A percentile compares a stretch with the other conserved stretches of the same genome.
Conservation (phyloP, 1,284 basidiomycete genomes). For the Trametes polyzona region DNA sequence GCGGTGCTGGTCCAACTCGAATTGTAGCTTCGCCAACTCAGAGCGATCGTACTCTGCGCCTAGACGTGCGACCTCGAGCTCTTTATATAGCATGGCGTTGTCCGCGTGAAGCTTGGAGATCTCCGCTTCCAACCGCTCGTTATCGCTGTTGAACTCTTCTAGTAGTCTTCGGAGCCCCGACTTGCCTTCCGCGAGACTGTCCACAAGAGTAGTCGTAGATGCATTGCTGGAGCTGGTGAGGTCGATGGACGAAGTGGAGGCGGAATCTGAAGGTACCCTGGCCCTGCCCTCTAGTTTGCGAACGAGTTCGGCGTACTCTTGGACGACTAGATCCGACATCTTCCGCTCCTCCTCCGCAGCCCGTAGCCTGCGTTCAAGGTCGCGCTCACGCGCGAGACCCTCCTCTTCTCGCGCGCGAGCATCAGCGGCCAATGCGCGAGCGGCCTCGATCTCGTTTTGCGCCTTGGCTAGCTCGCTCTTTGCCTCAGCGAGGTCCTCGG, state of each 20-base stretch:
- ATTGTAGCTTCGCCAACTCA: constrained; percentile 50
- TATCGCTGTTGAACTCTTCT: constrained; percentile 52
- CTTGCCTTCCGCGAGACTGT: constrained; percentile 53
- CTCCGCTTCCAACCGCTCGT: constrained; percentile 50
- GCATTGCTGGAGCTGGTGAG: constrained; percentile 13
- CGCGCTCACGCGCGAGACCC: constrained; percentile 48
- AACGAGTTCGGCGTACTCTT: constrained; percentile 74
- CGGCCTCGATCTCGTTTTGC: constrained; percentile 48
- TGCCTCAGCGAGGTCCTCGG: constrained; percentile 47
- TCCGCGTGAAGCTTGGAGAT: constrained; percentile 50
- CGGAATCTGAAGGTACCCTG: constrained; percentile 25
- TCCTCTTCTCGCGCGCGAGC: constrained; percentile 58
- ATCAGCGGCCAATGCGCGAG: constrained; percentile 54
- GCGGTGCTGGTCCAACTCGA: constrained; percentile 62
- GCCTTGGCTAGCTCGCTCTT: constrained; percentile 49
- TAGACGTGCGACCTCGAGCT: constrained; percentile 52
- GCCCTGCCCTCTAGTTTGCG: constrained; percentile 56
- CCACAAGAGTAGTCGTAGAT: constrained; percentile 39
- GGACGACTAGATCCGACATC: constrained; percentile 65
- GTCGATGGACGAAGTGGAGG: constrained; percentile 18
- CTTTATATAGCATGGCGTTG: constrained; percentile 45
- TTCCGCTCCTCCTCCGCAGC: constrained; percentile 57
- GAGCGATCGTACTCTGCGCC: constrained; percentile 45
- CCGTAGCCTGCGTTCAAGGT: constrained; percentile 46
- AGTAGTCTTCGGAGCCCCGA: constrained; percentile 52